These are phyloP conservation scores for Venturia effusa DNA, from an alignment of 2,329 filamentous ascomycete species.

Conservation along the genomic window DNA sequence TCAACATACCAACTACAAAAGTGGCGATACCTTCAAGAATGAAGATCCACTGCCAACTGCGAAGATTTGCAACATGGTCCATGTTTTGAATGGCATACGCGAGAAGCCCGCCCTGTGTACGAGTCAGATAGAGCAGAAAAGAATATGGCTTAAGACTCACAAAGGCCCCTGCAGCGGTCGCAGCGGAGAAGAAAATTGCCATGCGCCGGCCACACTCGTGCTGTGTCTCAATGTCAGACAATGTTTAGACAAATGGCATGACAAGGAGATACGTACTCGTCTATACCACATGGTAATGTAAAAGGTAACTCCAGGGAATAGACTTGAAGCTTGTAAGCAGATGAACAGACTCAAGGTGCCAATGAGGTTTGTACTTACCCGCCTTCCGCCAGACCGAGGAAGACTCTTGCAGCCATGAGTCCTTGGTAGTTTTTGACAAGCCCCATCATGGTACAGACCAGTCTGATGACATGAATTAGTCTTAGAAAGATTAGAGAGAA, in stretches of 20 bases:
- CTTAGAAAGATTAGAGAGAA: neutral
- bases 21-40: constrained; percentile 22
- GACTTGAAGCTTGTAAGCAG: neutral
- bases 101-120: constrained; percentile 33
- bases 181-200: constrained; percentile 50
- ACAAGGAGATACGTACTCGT: constrained; percentile 19
- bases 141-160: neutral
- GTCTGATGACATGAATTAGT: neutral
- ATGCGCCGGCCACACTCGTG: constrained; percentile 51
- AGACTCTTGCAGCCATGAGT: constrained; percentile 10
- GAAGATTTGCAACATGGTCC: constrained; percentile 42
- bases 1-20: constrained; percentile 9
- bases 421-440: constrained; percentile 12
- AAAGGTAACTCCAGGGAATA: neutral
- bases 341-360: neutral
- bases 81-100: constrained; percentile 46
- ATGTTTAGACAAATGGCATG: neutral
- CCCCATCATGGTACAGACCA: constrained; percentile 11
- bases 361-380: constrained; percentile 3
- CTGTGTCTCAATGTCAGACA: neutral
- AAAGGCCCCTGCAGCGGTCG: constrained; percentile 43
- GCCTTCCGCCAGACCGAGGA: constrained; percentile 11
- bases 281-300: constrained; percentile 24
- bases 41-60: constrained; percentile 73
- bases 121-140: neutral